Evolutionary conservation across 1,284 basidiomycete genomes (phyloP), one percentile per base, ranked within the genome.

Genomic region (Ceratorhiza oryzae-sativae): DNA sequence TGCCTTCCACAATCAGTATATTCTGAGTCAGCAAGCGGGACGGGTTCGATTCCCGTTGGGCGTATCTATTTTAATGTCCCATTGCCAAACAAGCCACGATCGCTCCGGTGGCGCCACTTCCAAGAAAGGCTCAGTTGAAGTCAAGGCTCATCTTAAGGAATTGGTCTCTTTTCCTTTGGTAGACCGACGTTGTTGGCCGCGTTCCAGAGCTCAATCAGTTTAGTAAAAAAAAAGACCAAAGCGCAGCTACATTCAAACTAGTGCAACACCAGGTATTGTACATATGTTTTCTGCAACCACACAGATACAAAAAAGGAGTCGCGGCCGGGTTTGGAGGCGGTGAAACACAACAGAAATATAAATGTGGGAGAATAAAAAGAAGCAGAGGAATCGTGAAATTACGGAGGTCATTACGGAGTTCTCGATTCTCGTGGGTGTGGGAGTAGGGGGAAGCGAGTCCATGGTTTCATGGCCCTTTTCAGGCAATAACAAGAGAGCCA

Each of bases 1-100:
- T 89, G 87, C 87, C 88, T 90, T 89, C 87, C 87, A 89, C 18
- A n/a, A 8, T 15, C 30, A 20, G 6, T 51, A 20, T 23, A 25
- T 12, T 20, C 5, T 27, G 48, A 25, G 48, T 20, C 23, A 60
- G 58, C 58, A 60, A 60, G 58, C 36, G 58, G 58, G 6, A 45
- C 39, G 58, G 41, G 60, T 46, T 62, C 41, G 42, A 62, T 62
- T 62, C 60, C 42, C 41, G 42, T 45, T 46, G 39, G 42, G 41
- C 60, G 60, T 62, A 46, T 25, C 30, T 8, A 13, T 46, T 48
- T 62, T 48, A 2, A 1, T 8, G 5, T 12, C 15, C 30, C 30
- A 25, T 55, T 8, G 51, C 6, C n/a, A n/a, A n/a, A n/a, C n/a
- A n/a, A n/a, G n/a, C n/a, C n/a, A n/a, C n/a, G n/a, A n/a, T n/a